Evolutionary conservation across 169 alveolate species (phyloP).

Genomic region (Plasmodium falciparum): DNA sequence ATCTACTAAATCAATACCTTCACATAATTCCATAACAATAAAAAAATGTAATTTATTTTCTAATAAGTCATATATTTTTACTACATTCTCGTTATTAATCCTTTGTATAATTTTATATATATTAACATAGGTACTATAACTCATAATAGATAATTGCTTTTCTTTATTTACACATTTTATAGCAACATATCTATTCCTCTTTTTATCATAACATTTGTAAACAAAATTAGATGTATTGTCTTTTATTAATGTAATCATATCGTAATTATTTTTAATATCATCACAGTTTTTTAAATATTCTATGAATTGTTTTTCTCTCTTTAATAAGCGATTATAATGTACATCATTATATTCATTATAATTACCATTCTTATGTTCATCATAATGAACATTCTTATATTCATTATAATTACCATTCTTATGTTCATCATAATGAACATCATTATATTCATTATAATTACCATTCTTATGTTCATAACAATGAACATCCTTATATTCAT

Average conservation of each 20-base stretch:
- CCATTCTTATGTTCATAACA: neutral
- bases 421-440: neutral
- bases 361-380: neutral
- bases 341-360: too few relatives aligned
- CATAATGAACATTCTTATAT: neutral
- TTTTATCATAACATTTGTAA: conserved; percentile 49
- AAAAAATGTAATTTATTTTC: conserved; percentile 54
- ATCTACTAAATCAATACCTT: conserved; percentile 74
- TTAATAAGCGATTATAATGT: neutral
- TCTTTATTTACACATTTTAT: conserved; percentile 61
- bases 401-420: neutral
- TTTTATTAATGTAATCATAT: conserved; percentile 36
- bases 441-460: neutral
- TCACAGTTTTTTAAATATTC: conserved; percentile 57
- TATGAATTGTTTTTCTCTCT: conserved; percentile 11
- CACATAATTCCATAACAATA: conserved; percentile 70
- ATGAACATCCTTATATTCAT: neutral
- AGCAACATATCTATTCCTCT: conserved; percentile 29
- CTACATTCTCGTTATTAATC: conserved; percentile 42
- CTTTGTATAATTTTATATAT: conserved; percentile 54
- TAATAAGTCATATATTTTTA: conserved; percentile 61
- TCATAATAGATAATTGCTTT: conserved; percentile 71
- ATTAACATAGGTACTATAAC: conserved; percentile 49
- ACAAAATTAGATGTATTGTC: conserved; percentile 58
- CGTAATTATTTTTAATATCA: conserved; percentile 35